These are phyloP conservation scores for Angomonas deanei DNA, from an alignment of 208 protist species.

Conservation along the genomic window DNA sequence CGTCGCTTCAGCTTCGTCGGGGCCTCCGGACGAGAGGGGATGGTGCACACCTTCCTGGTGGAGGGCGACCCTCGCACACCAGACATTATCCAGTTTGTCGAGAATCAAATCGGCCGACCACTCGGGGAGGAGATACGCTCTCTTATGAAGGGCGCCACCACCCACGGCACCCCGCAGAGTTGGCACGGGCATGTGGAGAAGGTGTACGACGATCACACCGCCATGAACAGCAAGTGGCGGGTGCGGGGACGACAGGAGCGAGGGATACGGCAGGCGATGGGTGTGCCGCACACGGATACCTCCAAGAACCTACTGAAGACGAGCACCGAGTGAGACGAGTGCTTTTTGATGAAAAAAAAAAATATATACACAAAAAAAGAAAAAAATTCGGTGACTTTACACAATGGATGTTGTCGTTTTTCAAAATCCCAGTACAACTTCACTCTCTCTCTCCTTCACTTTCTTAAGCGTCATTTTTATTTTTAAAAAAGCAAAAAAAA, in stretches of 20 bases:
- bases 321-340: neutral
- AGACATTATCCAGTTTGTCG: conserved; percentile 49
- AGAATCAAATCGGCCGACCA: conserved; percentile 27
- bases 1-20: conserved; percentile 98
- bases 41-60: conserved; percentile 91
- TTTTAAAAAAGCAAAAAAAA: conserved; percentile 6
- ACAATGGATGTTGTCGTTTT: neutral
- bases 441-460: neutral
- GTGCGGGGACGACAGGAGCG: conserved; percentile 22
- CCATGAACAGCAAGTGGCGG: conserved; percentile 23
- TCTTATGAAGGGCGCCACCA: conserved; percentile 22
- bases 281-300: neutral
- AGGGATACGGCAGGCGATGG: conserved; percentile 20
- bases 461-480: conserved; percentile 6
- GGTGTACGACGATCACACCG: conserved; percentile 6
- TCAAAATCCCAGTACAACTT: neutral
- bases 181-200: neutral
- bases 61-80: conserved; percentile 53
- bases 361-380: too few species aligned
- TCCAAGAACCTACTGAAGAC: neutral
- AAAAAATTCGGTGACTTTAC: neutral
- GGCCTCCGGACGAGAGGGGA: conserved; percentile 89
- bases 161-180: neutral
- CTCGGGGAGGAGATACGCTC: conserved; percentile 23
- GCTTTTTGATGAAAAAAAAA: too few species aligned